Evolutionary conservation across 306 rosid genomes (phyloP), one percentile per base, ranked within the genome.

Genomic region (Acmispon strigosus): DNA sequence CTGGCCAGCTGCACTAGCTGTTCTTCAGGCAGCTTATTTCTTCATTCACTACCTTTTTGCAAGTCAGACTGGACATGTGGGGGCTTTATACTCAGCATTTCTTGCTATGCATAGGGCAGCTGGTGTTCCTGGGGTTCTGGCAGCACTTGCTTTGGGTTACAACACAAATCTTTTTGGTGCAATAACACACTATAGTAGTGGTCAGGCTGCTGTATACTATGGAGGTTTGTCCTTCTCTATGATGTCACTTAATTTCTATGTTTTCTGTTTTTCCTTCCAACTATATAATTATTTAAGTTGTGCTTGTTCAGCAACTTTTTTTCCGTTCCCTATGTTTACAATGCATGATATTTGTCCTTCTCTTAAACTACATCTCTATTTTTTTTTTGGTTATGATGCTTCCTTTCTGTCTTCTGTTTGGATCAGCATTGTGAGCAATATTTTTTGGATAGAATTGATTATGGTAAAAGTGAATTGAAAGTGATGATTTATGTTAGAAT

Each of bases 81-180:
- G 95, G 51, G 97, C 97, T 82, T 83, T 94, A 18, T 91, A 57
- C 88, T 82, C 99, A 0, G 97, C 97, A 1, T 94, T 94, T 72
- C 96, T 94, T 18, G 99, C 96, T 9, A 94, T 94, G 99, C 87
- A 89, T 59, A 60, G 90, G 80, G 97, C 96, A 50, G 99, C 99
- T 34, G 97, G 97, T 45, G 99, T 94, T 34, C 97, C 99, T 12
- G 78, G 87, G 43, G 44, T 79, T 27, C 67, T 94, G 54, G 96
- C 97, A 15, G 97, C 97, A 0, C 80, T 94, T 74, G 89, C 92
- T 74, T 80, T 94, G 73, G 90, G 95, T 37, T 94, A 87, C 79
- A 94, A 86, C 37, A 91, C 99, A 34, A 94, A 91, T 74, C 96
- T 91, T 51, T 94, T 91, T 8, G 99, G 99, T 19, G 97, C 95